Evolutionary conservation across 2,329 filamentous ascomycete species (phyloP).

Genomic region (Bipolaris cookei): DNA sequence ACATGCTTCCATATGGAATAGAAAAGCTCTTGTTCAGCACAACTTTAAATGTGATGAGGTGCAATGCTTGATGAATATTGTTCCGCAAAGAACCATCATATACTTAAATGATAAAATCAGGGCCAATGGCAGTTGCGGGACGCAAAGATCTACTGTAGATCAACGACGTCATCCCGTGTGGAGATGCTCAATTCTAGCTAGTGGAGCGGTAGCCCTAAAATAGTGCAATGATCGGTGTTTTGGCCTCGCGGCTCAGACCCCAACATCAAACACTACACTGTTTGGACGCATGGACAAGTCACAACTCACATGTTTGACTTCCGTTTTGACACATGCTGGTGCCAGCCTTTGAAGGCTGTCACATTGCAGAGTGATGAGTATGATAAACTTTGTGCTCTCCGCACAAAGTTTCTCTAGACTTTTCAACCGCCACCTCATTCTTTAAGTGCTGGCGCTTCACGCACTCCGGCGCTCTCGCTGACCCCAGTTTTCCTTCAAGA

Average conservation of each 20-base stretch:
- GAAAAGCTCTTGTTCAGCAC: neutral
- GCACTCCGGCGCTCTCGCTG: neutral
- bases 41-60: neutral
- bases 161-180: neutral
- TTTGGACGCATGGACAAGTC: conserved; percentile 18
- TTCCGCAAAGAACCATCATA: neutral
- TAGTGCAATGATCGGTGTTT: conserved; percentile 19
- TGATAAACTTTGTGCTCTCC: conserved; percentile 13
- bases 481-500: neutral
- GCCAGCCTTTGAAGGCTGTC: neutral
- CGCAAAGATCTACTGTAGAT: neutral
- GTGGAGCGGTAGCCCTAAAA: conserved; percentile 12
- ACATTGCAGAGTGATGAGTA: conserved; percentile 20
- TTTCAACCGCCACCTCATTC: neutral
- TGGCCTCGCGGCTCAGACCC: conserved; percentile 15
- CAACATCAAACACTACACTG: conserved; percentile 17
- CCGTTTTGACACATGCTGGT: conserved; percentile 8
- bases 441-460: neutral
- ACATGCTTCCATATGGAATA: too few relatives aligned
- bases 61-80: neutral
- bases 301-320: conserved; percentile 8
- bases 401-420: conserved; percentile 1
- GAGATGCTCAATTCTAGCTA: neutral
- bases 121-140: neutral
- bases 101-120: neutral